A percentile compares a stretch with the other conserved stretches of the same genome.
Conservation (phyloP, 1,139 yeast genomes). For the Hansenula anomala region DNA sequence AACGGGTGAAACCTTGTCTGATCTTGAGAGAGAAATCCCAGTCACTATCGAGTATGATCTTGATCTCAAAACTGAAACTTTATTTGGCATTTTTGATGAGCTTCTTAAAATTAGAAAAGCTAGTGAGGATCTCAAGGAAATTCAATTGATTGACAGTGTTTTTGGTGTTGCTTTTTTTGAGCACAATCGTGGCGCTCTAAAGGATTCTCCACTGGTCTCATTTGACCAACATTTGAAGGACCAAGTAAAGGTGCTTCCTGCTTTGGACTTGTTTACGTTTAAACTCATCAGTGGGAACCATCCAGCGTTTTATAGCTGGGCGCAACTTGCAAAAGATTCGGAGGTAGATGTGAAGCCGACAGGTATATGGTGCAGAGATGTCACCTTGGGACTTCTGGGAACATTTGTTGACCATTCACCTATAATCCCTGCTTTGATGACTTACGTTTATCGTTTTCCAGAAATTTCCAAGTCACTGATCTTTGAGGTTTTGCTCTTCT, state of each 20-base stretch:
- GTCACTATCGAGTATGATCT: conserved; percentile 13
- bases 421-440: conserved; percentile 20
- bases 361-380: conserved; percentile 28
- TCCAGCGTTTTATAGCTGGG: conserved; percentile 7
- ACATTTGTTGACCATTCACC: conserved; percentile 25
- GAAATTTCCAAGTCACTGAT: conserved; percentile 12
- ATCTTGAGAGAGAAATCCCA: conserved; percentile 12
- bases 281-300: conserved; percentile 6
- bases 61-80: conserved; percentile 8
- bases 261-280: conserved; percentile 12
- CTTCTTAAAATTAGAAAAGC: conserved; percentile 11
- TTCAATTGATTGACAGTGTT: conserved; percentile 10
- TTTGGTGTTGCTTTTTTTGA: conserved; percentile 12
- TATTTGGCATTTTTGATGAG: conserved; percentile 21
- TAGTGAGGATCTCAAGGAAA: conserved; percentile 5
- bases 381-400: conserved; percentile 32
- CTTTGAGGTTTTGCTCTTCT: conserved; percentile 23
- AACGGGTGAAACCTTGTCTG: conserved; percentile 24
- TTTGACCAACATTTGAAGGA: conserved; percentile 5
- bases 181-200: conserved; percentile 5
- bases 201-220: conserved; percentile 4
- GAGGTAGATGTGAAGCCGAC: background rate
- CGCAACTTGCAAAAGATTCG: conserved; percentile 1
- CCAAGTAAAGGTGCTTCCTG: conserved; percentile 2
- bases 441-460: conserved; percentile 17